Conservation (phyloP, 1,284 basidiomycete species). For the Marasmius tenuissimus region DNA sequence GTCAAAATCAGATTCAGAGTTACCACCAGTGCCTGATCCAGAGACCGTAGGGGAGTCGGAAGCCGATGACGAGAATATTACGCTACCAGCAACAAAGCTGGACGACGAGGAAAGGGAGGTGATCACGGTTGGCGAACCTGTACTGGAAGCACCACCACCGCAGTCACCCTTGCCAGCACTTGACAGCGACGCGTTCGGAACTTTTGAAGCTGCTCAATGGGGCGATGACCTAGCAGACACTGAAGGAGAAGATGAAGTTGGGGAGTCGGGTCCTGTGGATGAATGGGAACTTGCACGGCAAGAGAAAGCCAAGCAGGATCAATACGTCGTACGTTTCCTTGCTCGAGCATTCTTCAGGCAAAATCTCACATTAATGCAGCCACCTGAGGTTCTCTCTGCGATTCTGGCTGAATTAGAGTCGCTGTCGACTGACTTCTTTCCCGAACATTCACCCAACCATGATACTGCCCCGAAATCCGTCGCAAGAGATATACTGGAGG, state of each 20-base stretch:
- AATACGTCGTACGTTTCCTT: not conserved
- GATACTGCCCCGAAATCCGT: not conserved
- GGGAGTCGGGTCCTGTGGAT: not conserved
- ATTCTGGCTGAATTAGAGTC: not conserved
- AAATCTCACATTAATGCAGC: not conserved
- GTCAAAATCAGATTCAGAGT: not conserved
- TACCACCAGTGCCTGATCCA: not conserved
- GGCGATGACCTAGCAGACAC: not conserved
- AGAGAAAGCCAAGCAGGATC: not conserved
- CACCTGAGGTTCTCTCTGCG: not conserved
- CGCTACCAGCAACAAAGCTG: not conserved
- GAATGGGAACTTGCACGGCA: constrained; percentile 1
- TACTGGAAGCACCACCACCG: not conserved
- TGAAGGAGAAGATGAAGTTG: not conserved
- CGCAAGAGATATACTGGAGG: not conserved
- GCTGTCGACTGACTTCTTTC: not conserved
- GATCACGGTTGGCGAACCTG: no score
- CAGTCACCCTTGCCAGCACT: not conserved
- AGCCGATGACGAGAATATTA: not conserved
- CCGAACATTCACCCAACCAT: not conserved
- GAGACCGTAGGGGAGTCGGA: not conserved
- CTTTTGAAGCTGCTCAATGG: constrained; percentile 2
- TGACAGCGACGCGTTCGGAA: not conserved
- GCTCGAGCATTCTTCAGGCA: not conserved
- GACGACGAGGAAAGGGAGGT: not conserved